phyloP scores from a whole-genome alignment of 805 yeast species.

The Pichia nakasei region DNA sequence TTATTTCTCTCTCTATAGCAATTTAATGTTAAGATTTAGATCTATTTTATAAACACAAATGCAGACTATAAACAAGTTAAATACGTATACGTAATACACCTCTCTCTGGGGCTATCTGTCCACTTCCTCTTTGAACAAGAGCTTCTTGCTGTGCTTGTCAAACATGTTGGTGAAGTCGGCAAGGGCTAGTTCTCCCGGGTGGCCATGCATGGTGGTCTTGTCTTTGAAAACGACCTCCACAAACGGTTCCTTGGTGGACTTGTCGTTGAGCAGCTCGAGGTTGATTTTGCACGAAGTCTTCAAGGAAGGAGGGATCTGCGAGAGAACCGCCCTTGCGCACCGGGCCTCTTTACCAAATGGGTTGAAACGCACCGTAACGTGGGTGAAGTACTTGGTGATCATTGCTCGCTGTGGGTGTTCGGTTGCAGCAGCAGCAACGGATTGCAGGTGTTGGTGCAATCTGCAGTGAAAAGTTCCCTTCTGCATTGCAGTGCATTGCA shows the following conservation, averaged over 20 bases:
- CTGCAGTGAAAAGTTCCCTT: too few relatives aligned
- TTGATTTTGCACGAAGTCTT: conserved; percentile 55
- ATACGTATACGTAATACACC: too few relatives aligned
- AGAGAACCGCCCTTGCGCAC: conserved; percentile 68
- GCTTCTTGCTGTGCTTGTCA: conserved; percentile 74
- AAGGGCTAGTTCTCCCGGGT: conserved; percentile 50
- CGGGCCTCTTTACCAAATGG: conserved; percentile 71
- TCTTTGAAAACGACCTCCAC: conserved; percentile 76
- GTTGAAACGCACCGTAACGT: conserved; percentile 67
- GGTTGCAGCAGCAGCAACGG: neutral
- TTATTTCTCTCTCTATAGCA: too few relatives aligned
- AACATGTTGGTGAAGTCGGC: conserved; percentile 57
- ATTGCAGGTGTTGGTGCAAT: too few relatives aligned
- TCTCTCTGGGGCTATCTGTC: conserved; percentile 17
- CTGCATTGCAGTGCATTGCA: too few relatives aligned
- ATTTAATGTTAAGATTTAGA: too few relatives aligned
- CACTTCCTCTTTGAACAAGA: conserved; percentile 68
- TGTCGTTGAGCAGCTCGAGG: conserved; percentile 46
- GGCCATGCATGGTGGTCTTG: conserved; percentile 57
- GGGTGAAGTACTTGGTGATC: conserved; percentile 87
- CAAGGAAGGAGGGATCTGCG: conserved; percentile 71
- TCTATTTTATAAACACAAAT: too few relatives aligned
- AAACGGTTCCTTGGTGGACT: conserved; percentile 44
- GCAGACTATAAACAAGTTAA: too few relatives aligned
- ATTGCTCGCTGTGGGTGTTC: conserved; percentile 35